These are phyloP conservation scores for Arxiozyma heterogenica DNA, from an alignment of 1,139 yeast genomes.

Conservation along the genomic window DNA sequence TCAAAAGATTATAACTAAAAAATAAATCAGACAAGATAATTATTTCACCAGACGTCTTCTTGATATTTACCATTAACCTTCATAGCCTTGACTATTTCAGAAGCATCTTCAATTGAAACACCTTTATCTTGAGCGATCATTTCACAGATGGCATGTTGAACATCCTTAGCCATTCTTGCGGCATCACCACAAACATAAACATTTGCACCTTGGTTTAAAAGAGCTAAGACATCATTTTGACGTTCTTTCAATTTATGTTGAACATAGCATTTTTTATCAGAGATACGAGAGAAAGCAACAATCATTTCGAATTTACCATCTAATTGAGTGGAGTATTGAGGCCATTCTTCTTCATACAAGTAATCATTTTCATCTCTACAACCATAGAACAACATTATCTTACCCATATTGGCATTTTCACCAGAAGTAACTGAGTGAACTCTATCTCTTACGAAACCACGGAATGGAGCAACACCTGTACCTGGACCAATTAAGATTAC, in stretches of 20 bases:
- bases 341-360: constrained; percentile 83
- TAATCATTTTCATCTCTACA: constrained; percentile 74
- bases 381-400: constrained; percentile 73
- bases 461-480: constrained; percentile 96
- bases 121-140: constrained; percentile 48
- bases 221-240: constrained; percentile 43
- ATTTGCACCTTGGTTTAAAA: constrained; percentile 70
- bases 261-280: constrained; percentile 64
- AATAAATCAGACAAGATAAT: background rate
- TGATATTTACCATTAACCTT: constrained; percentile 83
- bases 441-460: constrained; percentile 86
- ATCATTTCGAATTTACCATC: constrained; percentile 61
- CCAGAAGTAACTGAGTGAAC: constrained; percentile 42
- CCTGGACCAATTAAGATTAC: constrained; percentile 95
- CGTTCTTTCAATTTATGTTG: constrained; percentile 68
- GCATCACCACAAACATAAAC: constrained; percentile 98
- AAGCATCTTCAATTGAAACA: constrained; percentile 56
- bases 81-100: constrained; percentile 67
- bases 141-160: constrained; percentile 59
- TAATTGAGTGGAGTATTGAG: constrained; percentile 51
- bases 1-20: background rate
- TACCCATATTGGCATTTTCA: constrained; percentile 48
- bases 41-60: constrained; percentile 84
- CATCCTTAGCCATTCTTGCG: constrained; percentile 91
- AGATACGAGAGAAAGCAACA: constrained; percentile 82